Conservation (phyloP, 2,329 filamentous ascomycete genomes). For the Penicillium sp. region DNA sequence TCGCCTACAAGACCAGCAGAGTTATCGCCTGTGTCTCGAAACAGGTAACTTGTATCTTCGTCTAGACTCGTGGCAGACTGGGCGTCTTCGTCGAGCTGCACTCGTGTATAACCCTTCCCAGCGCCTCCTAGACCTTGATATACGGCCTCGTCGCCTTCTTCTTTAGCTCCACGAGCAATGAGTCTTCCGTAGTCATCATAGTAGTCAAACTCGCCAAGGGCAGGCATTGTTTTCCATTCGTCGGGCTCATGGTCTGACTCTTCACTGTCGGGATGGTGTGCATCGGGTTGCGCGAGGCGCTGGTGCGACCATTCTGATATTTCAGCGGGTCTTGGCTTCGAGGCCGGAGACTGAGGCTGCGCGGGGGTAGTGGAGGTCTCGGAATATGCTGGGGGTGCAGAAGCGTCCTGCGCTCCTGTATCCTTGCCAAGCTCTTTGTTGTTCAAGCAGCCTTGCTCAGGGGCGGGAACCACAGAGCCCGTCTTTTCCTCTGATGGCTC, state of each 20-base stretch:
- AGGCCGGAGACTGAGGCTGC: conserved; percentile 17
- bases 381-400: conserved; percentile 10
- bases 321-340: conserved; percentile 28
- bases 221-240: conserved; percentile 92
- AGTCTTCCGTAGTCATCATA: conserved; percentile 92
- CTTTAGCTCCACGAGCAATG: conserved; percentile 72
- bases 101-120: conserved; percentile 89
- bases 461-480: not conserved
- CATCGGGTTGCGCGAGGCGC: conserved; percentile 56
- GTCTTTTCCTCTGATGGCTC: not conserved
- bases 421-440: conserved; percentile 5
- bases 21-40: conserved; percentile 67
- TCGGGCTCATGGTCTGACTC: conserved; percentile 57
- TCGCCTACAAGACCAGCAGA: conserved; percentile 66
- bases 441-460: not conserved
- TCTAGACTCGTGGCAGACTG: conserved; percentile 94
- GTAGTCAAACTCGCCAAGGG: conserved; percentile 86
- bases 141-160: conserved; percentile 65
- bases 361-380: conserved; percentile 3
- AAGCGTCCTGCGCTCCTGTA: conserved; percentile 2
- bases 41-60: conserved; percentile 93
- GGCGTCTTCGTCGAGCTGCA: conserved; percentile 92
- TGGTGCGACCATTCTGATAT: conserved; percentile 92
- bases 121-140: conserved; percentile 81
- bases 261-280: conserved; percentile 40